phyloP scores from a whole-genome alignment of 108 stramenopile species.

The Conticribra guillardii region DNA sequence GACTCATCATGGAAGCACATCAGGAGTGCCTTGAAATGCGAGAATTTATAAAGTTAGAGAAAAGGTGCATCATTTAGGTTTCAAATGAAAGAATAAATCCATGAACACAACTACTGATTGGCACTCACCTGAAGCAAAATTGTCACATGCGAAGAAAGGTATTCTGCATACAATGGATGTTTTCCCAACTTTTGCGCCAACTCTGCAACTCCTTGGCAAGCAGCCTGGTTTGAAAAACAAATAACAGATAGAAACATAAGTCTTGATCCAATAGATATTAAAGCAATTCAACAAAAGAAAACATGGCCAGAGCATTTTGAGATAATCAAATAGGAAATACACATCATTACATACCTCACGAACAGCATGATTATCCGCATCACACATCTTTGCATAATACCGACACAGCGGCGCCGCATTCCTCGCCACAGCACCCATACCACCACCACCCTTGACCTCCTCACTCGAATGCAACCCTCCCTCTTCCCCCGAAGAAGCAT shows the following conservation, averaged over 20 bases:
- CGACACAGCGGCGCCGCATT: constrained; percentile 86
- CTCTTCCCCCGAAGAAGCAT: constrained; percentile 10
- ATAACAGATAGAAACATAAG: not conserved
- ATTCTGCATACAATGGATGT: constrained; percentile 44
- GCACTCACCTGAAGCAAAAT: constrained; percentile 59
- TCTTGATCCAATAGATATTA: too few species aligned
- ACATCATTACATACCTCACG: constrained; percentile 60
- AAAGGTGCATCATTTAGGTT: constrained; percentile 1
- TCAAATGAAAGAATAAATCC: not conserved
- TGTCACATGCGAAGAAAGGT: constrained; percentile 74
- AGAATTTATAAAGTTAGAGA: too few species aligned
- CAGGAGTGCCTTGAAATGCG: constrained; percentile 78
- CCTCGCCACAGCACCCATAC: constrained; percentile 78
- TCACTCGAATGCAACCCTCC: constrained; percentile 28
- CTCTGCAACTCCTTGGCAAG: constrained; percentile 96
- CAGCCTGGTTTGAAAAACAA: constrained; percentile 42
- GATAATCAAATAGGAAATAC: not conserved
- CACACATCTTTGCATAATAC: constrained; percentile 92
- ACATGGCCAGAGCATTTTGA: too few species aligned
- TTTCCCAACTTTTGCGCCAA: constrained; percentile 86
- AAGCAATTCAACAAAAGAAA: too few species aligned
- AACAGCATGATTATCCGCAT: constrained; percentile 95
- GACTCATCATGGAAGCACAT: constrained; percentile 98
- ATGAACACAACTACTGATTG: not conserved
- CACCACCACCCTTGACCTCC: constrained; percentile 45